These are phyloP conservation scores for Debaryomyces sp. DNA, from an alignment of 1,139 yeast genomes.

Conservation along the genomic window DNA sequence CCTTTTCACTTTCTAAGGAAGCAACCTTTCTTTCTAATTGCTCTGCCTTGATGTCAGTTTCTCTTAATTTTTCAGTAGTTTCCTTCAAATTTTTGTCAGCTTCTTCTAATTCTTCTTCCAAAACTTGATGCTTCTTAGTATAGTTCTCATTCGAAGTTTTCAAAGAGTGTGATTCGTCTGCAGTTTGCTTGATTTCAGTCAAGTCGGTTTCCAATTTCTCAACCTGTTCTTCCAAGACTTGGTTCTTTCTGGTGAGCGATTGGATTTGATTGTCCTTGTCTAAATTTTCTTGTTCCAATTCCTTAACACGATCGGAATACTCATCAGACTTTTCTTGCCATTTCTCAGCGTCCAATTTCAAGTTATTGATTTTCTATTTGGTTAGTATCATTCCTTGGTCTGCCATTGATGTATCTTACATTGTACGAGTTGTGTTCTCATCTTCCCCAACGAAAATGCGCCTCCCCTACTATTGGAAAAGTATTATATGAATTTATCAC, in stretches of 20 bases:
- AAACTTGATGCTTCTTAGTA: slow-evolving; percentile 87
- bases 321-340: slow-evolving; percentile 98
- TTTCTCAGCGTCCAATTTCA: slow-evolving; percentile 92
- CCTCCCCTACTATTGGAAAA: neutral
- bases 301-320: slow-evolving; percentile 76
- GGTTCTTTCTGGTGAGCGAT: slow-evolving; percentile 89
- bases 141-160: slow-evolving; percentile 88
- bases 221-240: slow-evolving; percentile 85
- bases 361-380: slow-evolving; percentile 73
- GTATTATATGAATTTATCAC: neutral
- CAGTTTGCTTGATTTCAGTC: slow-evolving; percentile 80
- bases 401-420: neutral
- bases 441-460: neutral
- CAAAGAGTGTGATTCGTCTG: slow-evolving; percentile 90
- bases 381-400: slow-evolving; percentile 18
- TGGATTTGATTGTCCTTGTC: slow-evolving; percentile 96
- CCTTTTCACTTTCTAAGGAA: slow-evolving; percentile 90
- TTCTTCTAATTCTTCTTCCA: slow-evolving; percentile 93
- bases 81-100: slow-evolving; percentile 91
- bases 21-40: slow-evolving; percentile 94
- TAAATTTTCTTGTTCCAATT: slow-evolving; percentile 85
- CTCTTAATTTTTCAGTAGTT: slow-evolving; percentile 92
- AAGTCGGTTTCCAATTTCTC: slow-evolving; percentile 85
- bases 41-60: slow-evolving; percentile 95
- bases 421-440: neutral